These are phyloP conservation scores for Lecanicillium sp. DNA, from an alignment of 2,329 filamentous ascomycete genomes.

Conservation along the genomic window DNA sequence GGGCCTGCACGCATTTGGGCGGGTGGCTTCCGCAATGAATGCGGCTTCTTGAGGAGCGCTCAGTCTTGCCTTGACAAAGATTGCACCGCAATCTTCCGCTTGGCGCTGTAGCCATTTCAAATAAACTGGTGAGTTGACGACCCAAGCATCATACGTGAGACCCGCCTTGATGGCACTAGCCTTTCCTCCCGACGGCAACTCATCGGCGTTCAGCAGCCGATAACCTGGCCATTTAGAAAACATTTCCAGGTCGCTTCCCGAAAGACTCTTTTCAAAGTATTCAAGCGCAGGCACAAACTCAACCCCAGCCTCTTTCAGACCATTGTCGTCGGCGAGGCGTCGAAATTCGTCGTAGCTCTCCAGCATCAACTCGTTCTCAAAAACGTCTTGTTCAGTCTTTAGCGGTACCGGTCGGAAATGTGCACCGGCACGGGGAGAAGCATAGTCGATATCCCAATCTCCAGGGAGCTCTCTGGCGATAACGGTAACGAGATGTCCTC, in stretches of 20 bases:
- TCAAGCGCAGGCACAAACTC: conserved; percentile 1
- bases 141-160: conserved; percentile 2
- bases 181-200: neutral
- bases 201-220: conserved; percentile 1
- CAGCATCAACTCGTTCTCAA: conserved; percentile 2
- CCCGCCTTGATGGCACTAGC: neutral
- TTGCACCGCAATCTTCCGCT: neutral
- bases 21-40: neutral
- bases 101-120: conserved; percentile 2
- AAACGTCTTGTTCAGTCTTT: neutral
- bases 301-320: neutral
- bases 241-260: neutral
- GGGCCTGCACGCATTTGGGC: neutral
- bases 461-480: conserved; percentile 2
- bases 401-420: conserved; percentile 5
- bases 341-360: conserved; percentile 3
- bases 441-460: conserved; percentile 5
- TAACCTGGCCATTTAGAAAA: conserved; percentile 1
- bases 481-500: conserved; percentile 1
- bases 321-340: neutral
- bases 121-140: conserved; percentile 3
- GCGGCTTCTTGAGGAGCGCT: neutral
- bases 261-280: neutral
- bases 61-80: conserved; percentile 1
- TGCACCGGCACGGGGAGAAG: conserved; percentile 3